Evolutionary conservation across 371 early-diverging fungal species (phyloP), one percentile per base, ranked within the genome.

Genomic region (Apophysomyces trapeziformis): DNA sequence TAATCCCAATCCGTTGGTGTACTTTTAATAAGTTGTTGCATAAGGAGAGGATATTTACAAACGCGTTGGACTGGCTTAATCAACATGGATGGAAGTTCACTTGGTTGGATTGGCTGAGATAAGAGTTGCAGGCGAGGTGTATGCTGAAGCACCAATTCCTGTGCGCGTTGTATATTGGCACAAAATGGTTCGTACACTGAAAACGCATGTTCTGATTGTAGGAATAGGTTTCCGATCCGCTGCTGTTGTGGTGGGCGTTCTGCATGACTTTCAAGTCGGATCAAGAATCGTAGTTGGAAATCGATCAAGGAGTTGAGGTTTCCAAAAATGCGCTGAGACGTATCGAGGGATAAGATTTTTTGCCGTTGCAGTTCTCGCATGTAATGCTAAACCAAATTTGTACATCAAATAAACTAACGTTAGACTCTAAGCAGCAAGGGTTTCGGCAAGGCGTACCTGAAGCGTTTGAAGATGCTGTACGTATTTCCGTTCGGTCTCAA

Each of bases 51-150:
- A 73, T 98, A 99, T 79, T 94, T 96, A 84, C 97, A 96, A 37
- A 98, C 89, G 56, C 99, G 87, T 75, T 99, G 98, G 4, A 98
- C 91, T 0, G 99, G 99, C 73, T 96, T 95, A 77, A 99, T 97
- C 46, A 99, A 84, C 77, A 93, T 88, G 12, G 95, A 92, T 13
- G 91, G 95, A 56, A 98, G 82, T 61, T 90, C 94, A 21, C 79
- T 85, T 5, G 96, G 94, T 39, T 21, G 54, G 94, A 95, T 68
- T 93, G 80, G 35, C 92, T 71, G 66, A 85, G 83, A 13, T 60
- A 79, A 75, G 7, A 85, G 70, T 57, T 84, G 82, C 8, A 50
- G 54, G 9, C 54, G 21, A 21, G 68, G 75, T 18, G 71, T 61
- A 61, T 82, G 82, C 36, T 78, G 78, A 12, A 80, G 38, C 13